Evolutionary conservation across 371 early-diverging fungal species (phyloP), one percentile per base, ranked within the genome.

Genomic region (Fennellomyces sp.): DNA sequence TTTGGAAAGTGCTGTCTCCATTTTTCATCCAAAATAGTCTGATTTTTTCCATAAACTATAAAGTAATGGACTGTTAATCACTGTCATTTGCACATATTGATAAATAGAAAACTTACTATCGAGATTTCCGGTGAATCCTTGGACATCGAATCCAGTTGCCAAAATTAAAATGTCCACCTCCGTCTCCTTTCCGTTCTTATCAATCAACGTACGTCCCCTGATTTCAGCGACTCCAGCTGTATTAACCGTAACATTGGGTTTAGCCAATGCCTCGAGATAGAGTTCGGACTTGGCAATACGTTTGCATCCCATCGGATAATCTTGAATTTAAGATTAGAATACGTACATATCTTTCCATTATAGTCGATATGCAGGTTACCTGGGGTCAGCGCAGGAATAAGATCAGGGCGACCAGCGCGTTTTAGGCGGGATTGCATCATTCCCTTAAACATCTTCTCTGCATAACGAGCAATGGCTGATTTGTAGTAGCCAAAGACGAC

Each of bases 141-240:
- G 75, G 2, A 80, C 68, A 38, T 82, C 60, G 61, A 84, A 89
- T 3, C 89, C 89, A 21, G 89, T 89, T 1, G 89, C 89, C n/a
- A 85, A 58, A 28, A 85, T 64, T 53, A 88, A 48, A 3, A 73
- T 75, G 60, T 88, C 89, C 1, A 83, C 73, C 38, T 79, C 75
- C 35, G 60, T 65, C 7, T 55, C 30, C 10, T 69, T 58, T 5
- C 83, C 85, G 59, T 78, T 72, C 7, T 48, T 53, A 33, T 72
- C 66, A 0, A 60, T 62, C 49, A 86, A 59, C 0, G 74, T 81
- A 30, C 68, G 60, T 19, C 72, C 76, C 58, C 78, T 66, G 51
- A 87, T 60, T 11, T 42, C 45, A 6, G 42, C 28, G 27, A 89
- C 80, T 5, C 75, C 62, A 19, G 67, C 71, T 5, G 66, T 61